Percentiles rank a stretch among this genome's conserved stretches.
Evolutionary conservation across 768 basidiomycete species (phyloP).

Genomic region (Imleria badia): DNA sequence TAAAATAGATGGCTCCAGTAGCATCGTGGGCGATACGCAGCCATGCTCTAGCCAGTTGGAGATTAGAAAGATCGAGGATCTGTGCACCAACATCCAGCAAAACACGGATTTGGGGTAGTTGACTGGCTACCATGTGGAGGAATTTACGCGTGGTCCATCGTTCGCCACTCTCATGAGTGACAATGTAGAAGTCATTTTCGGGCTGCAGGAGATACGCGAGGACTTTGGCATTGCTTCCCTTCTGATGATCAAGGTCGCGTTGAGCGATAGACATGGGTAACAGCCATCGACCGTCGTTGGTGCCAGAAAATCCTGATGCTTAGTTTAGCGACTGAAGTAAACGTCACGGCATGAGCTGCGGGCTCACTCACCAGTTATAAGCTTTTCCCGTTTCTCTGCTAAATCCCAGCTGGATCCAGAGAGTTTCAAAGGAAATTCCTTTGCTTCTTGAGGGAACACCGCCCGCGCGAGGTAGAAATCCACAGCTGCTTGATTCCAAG

Average conservation of each 20-base stretch:
- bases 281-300: constrained; percentile 35
- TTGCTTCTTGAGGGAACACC: constrained; percentile 34
- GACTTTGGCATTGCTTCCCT: constrained; percentile 44
- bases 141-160: neutral
- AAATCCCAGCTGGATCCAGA: constrained; percentile 35
- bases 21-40: constrained; percentile 21
- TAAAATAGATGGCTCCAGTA: constrained; percentile 29
- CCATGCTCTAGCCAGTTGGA: constrained; percentile 41
- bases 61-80: constrained; percentile 48
- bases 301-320: constrained; percentile 37
- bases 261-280: no score
- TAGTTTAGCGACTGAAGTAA: neutral
- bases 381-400: constrained; percentile 18
- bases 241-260: no score
- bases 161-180: neutral
- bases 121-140: neutral
- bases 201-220: constrained; percentile 24
- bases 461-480: constrained; percentile 23
- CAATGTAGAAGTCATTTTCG: constrained; percentile 18
- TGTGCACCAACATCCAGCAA: constrained; percentile 40
- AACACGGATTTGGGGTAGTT: neutral
- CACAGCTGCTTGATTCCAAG: neutral
- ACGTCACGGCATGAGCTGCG: no score
- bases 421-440: constrained; percentile 31
- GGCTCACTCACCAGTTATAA: constrained; percentile 8